A percentile compares a stretch with the other conserved stretches of the same genome.
Conservation (phyloP, 108 stramenopile species). For the Fragilaria radians region DNA sequence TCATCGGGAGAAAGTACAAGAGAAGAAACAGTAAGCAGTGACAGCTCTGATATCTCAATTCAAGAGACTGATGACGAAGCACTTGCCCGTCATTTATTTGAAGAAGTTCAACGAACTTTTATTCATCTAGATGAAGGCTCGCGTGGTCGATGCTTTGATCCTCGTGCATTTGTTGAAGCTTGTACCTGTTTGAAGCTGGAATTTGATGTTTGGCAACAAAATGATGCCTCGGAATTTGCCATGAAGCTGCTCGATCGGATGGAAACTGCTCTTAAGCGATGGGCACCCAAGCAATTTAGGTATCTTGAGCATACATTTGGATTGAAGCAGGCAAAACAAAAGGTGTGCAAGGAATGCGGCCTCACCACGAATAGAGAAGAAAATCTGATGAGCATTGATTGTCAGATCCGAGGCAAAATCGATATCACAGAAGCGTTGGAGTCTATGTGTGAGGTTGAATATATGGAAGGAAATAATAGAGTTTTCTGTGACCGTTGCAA, state of each 20-base stretch:
- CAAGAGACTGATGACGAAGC: slow-evolving; percentile 82
- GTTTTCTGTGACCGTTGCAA: slow-evolving; percentile 93
- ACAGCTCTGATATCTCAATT: slow-evolving; percentile 12
- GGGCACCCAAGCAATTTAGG: slow-evolving; percentile 71
- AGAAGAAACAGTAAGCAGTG: slow-evolving; percentile 14
- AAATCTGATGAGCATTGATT: slow-evolving; percentile 88
- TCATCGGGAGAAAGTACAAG: slow-evolving; percentile 3
- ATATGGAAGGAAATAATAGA: slow-evolving; percentile 98
- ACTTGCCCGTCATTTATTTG: slow-evolving; percentile 75
- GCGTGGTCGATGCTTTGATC: slow-evolving; percentile 88
- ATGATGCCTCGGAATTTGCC: slow-evolving; percentile 97
- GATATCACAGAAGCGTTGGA: slow-evolving; percentile 91
- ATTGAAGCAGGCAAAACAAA: slow-evolving; percentile 79
- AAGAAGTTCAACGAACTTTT: slow-evolving; percentile 95
- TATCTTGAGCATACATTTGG: slow-evolving; percentile 84
- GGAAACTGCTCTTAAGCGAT: slow-evolving; percentile 81
- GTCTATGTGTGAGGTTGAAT: slow-evolving; percentile 87
- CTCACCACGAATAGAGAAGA: slow-evolving; percentile 90
- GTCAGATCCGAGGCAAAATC: slow-evolving; percentile 89
- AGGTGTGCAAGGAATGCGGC: slow-evolving; percentile 89
- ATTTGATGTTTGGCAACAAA: slow-evolving; percentile 98
- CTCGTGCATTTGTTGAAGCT: slow-evolving; percentile 88
- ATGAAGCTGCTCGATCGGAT: slow-evolving; percentile 92
- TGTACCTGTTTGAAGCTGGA: slow-evolving; percentile 92
- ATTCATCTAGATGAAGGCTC: slow-evolving; percentile 83